phyloP scores from a whole-genome alignment of 1,284 basidiomycete species.

The Pascua guehoae region DNA sequence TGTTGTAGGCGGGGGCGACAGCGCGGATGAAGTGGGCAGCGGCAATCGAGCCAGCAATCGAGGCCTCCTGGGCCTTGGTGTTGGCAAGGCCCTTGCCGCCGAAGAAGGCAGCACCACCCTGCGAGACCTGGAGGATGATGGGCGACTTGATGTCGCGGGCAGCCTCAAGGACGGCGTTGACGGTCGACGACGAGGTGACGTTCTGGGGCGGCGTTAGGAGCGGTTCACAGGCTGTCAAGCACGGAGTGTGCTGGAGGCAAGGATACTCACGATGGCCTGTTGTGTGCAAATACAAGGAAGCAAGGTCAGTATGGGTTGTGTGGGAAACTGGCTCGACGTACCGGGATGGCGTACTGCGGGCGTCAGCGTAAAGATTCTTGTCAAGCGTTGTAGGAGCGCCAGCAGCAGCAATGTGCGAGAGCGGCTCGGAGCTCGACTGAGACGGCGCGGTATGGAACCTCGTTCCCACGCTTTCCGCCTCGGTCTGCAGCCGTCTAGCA shows the following conservation, averaged over 20 bases:
- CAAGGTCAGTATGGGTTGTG: too few species aligned
- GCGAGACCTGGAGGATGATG: slow-evolving; percentile 96
- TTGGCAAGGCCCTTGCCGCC: slow-evolving; percentile 95
- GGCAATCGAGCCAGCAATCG: slow-evolving; percentile 84
- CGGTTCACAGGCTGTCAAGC: background rate
- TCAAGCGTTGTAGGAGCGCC: too few species aligned
- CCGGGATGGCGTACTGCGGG: slow-evolving; percentile 74
- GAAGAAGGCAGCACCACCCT: slow-evolving; percentile 94
- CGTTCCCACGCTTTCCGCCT: too few species aligned
- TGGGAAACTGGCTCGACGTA: slow-evolving; percentile 51
- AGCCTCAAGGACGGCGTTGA: slow-evolving; percentile 82
- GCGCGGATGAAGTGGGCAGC: slow-evolving; percentile 90
- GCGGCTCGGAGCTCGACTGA: too few species aligned
- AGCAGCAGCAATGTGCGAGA: too few species aligned
- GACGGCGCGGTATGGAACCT: too few species aligned
- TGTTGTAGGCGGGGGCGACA: slow-evolving; percentile 82
- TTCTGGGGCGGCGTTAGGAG: slow-evolving; percentile 51
- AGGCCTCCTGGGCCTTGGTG: slow-evolving; percentile 80
- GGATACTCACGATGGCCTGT: slow-evolving; percentile 63
- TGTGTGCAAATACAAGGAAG: background rate
- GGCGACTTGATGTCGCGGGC: slow-evolving; percentile 92
- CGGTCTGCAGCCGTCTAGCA: too few species aligned
- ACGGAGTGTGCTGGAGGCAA: background rate
- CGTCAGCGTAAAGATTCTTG: slow-evolving; percentile 8
- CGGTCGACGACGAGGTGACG: slow-evolving; percentile 80